A percentile compares a stretch with the other conserved stretches of the same genome.
phyloP scores from a whole-genome alignment of 2,329 filamentous ascomycete species.

The Penicillium sp. region DNA sequence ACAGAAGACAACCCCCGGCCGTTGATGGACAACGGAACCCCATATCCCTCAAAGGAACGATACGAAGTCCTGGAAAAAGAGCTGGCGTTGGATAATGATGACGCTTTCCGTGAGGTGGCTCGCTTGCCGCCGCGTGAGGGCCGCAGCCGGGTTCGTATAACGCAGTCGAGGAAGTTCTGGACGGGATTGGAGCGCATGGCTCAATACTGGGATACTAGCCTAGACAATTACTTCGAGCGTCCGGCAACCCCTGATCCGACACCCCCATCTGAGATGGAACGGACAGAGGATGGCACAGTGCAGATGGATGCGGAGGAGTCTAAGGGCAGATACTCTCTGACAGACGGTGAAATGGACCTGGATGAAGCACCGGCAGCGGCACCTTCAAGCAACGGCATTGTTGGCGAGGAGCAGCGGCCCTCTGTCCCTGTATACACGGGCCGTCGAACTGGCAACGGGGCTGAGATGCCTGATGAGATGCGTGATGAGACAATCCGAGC shows the following conservation, averaged over 20 bases:
- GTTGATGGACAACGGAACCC: constrained; percentile 51
- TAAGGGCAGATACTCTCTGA: constrained; percentile 16
- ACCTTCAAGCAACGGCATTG: neutral
- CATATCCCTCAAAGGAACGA: constrained; percentile 49
- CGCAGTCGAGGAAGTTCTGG: constrained; percentile 62
- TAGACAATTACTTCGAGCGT: constrained; percentile 56
- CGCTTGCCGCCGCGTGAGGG: constrained; percentile 48
- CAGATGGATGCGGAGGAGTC: constrained; percentile 18
- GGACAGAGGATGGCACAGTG: constrained; percentile 23
- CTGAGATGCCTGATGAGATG: constrained; percentile 59
- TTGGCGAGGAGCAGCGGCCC: neutral
- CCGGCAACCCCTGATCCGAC: constrained; percentile 29
- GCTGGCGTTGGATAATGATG: constrained; percentile 55
- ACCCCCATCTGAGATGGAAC: constrained; percentile 18
- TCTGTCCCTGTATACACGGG: constrained; percentile 53
- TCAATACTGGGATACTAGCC: constrained; percentile 62
- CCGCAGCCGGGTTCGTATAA: constrained; percentile 51
- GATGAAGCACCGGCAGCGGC: constrained; percentile 15
- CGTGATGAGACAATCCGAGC: constrained; percentile 57
- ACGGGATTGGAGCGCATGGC: constrained; percentile 58
- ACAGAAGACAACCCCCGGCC: constrained; percentile 30
- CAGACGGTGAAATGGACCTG: constrained; percentile 28
- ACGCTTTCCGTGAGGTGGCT: constrained; percentile 57
- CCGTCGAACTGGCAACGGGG: constrained; percentile 56
- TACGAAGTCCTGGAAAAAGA: constrained; percentile 53